Conservation (phyloP, 2,329 filamentous ascomycete genomes). For the Thelonectria discophora region DNA sequence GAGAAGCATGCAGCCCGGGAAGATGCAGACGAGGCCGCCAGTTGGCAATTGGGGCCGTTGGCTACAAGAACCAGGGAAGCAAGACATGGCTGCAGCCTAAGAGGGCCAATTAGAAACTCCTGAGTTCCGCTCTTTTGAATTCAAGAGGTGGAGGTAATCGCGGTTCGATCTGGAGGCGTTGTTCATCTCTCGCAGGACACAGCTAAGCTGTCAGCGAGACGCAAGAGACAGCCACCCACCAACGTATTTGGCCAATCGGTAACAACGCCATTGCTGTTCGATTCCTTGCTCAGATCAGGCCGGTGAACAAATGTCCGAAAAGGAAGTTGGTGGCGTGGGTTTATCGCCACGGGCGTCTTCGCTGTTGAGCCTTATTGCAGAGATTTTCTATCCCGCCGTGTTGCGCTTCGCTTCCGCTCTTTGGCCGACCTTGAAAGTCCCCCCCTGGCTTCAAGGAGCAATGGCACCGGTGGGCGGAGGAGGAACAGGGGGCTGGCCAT, state of each 20-base stretch:
- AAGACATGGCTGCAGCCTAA: background rate
- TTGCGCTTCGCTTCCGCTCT: constrained; percentile 3
- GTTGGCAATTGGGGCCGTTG: background rate
- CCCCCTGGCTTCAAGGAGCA: constrained; percentile 17
- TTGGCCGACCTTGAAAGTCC: background rate
- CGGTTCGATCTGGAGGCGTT: constrained; percentile 4
- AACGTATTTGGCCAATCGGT: constrained; percentile 1
- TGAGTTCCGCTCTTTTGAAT: background rate
- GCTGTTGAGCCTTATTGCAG: background rate
- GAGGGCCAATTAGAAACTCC: background rate
- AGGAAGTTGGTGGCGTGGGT: constrained; percentile 4
- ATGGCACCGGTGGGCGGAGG: constrained; percentile 1
- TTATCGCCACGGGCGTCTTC: background rate
- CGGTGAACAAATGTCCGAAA: constrained; percentile 1
- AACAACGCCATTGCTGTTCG: background rate
- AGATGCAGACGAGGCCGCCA: background rate
- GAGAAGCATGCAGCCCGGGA: background rate
- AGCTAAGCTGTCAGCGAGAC: background rate
- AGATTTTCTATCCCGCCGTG: background rate
- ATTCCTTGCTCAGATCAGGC: background rate
- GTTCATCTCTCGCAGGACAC: background rate
- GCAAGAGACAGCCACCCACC: constrained; percentile 8
- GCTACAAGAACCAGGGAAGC: background rate
- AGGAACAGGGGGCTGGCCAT: background rate
- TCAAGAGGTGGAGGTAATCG: background rate